phyloP scores from a whole-genome alignment of 306 rosid species.

The Ochetophila trinervis region DNA sequence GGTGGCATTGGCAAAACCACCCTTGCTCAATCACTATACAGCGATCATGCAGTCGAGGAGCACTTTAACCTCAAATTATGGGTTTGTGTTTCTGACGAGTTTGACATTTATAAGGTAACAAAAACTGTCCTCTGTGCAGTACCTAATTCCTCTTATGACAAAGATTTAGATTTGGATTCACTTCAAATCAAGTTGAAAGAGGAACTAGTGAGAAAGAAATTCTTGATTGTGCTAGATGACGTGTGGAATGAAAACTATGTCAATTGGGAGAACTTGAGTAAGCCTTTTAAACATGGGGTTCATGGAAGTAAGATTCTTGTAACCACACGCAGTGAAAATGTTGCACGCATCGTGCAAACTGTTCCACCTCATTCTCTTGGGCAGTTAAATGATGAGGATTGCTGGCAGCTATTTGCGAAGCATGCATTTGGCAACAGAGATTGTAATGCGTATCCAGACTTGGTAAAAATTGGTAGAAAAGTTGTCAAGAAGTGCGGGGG shows the following conservation, averaged over 20 bases:
- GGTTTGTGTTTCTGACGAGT: constrained; percentile 9
- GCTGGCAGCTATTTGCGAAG: constrained; percentile 1
- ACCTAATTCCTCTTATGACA: background rate
- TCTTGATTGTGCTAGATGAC: constrained; percentile 1
- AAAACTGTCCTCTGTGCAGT: background rate
- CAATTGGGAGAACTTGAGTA: background rate
- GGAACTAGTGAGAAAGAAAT: background rate
- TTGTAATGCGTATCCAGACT: background rate
- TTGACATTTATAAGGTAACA: constrained; percentile 1
- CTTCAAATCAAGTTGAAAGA: background rate
- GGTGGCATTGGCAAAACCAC: constrained; percentile 8
- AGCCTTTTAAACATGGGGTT: constrained; percentile 6
- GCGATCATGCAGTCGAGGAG: background rate
- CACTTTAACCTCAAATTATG: background rate
- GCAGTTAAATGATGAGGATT: background rate
- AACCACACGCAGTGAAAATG: constrained; percentile 6
- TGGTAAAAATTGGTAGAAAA: constrained; percentile 2
- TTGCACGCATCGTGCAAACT: background rate
- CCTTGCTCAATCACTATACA: constrained; percentile 6
- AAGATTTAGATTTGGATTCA: background rate
- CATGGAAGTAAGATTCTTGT: constrained; percentile 12
- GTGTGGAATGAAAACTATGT: background rate
- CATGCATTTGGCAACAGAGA: constrained; percentile 10
- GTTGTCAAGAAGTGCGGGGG: constrained; percentile 5
- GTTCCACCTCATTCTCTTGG: background rate